Percentiles rank a stretch among this genome's conserved stretches.
These are phyloP conservation scores for Fonsecaea pedrosoi DNA, from an alignment of 2,329 filamentous ascomycete species.

Conservation along the genomic window DNA sequence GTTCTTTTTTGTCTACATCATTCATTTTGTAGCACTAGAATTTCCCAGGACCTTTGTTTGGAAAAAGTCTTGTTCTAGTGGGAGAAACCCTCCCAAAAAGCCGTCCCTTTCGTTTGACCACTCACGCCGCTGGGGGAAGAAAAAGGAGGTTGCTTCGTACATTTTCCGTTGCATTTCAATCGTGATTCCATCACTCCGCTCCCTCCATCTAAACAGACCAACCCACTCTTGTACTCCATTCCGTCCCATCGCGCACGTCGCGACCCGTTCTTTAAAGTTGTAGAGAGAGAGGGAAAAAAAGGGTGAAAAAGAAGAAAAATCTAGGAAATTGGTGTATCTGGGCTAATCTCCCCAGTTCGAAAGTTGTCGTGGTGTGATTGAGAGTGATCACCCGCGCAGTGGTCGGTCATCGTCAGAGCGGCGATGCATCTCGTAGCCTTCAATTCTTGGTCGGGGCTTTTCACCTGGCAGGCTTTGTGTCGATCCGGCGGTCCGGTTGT, in stretches of 20 bases:
- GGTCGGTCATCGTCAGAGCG: conserved; percentile 6
- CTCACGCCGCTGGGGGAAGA: background rate
- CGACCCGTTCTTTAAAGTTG: background rate
- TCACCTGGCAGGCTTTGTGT: conserved; percentile 27
- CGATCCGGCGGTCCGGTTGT: conserved; percentile 5
- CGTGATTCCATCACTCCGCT: background rate
- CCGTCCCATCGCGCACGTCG: background rate
- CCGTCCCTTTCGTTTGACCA: background rate
- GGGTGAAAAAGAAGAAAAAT: background rate
- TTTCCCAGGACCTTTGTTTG: no score
- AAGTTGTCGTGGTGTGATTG: background rate
- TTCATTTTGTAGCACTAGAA: no score
- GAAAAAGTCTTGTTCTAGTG: no score
- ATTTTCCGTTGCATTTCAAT: conserved; percentile 9
- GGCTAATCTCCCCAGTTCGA: background rate
- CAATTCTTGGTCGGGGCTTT: conserved; percentile 29
- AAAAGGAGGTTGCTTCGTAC: background rate
- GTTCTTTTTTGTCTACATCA: no score
- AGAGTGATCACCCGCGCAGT: conserved; percentile 3
- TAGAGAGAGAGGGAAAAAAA: background rate
- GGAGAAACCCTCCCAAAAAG: background rate
- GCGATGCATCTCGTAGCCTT: conserved; percentile 37
- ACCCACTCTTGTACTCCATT: background rate
- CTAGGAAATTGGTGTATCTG: background rate
- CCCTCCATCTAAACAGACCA: background rate